Conservation (phyloP, 75 land plant genomes). For the Picea sitchensis region DNA sequence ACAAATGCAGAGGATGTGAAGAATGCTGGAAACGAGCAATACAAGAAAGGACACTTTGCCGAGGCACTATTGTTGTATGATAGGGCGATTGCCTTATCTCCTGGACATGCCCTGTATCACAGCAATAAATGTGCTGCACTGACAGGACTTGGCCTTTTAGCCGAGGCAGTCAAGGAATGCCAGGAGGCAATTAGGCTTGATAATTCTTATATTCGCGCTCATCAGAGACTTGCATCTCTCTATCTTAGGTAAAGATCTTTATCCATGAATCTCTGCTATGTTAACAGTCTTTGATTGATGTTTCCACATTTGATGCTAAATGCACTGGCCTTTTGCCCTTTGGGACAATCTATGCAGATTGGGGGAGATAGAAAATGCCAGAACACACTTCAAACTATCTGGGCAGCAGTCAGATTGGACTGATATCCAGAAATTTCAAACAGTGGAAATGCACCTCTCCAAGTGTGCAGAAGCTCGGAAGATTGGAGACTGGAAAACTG, state of each 20-base stretch:
- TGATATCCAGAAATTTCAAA: conserved; percentile 59
- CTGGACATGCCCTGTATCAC: conserved; percentile 61
- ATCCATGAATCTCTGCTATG: background rate
- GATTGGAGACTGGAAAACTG: conserved; percentile 63
- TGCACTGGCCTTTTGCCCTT: conserved; percentile 1
- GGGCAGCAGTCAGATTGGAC: conserved; percentile 42
- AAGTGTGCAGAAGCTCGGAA: conserved; percentile 73
- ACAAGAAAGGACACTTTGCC: conserved; percentile 61
- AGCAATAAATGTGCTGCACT: conserved; percentile 89
- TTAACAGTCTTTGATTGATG: background rate
- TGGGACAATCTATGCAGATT: conserved; percentile 44
- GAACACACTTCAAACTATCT: conserved; percentile 45
- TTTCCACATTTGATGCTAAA: background rate
- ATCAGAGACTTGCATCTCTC: conserved; percentile 65
- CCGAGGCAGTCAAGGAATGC: conserved; percentile 85
- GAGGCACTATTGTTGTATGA: conserved; percentile 89
- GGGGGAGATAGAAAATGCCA: conserved; percentile 74
- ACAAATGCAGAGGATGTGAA: conserved; percentile 73
- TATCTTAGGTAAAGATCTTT: conserved; percentile 39
- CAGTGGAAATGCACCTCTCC: conserved; percentile 52
- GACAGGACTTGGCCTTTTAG: conserved; percentile 57
- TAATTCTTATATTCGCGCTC: conserved; percentile 63
- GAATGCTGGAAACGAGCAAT: conserved; percentile 75
- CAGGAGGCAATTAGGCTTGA: conserved; percentile 75
- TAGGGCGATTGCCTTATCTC: conserved; percentile 61